Conservation (phyloP, 2,329 filamentous ascomycete species). For the Penicillium sp. region DNA sequence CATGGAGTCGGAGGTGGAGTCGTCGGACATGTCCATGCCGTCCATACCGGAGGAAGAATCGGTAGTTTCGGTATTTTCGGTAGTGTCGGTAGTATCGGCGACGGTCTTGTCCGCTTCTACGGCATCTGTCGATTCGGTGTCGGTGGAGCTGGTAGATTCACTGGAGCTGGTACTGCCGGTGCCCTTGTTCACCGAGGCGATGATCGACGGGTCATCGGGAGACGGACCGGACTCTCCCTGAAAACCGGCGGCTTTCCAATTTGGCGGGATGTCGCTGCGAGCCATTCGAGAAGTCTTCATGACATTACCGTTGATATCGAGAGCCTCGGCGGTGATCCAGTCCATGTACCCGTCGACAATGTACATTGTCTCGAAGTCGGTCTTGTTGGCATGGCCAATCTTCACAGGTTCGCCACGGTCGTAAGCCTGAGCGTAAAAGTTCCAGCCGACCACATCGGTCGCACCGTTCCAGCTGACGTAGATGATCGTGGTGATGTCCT, state of each 20-base stretch:
- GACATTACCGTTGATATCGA: slow-evolving; percentile 18
- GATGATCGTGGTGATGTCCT: slow-evolving; percentile 21
- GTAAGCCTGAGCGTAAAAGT: slow-evolving; percentile 27
- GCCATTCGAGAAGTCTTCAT: slow-evolving; percentile 25
- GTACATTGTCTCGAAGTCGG: slow-evolving; percentile 37
- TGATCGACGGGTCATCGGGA: slow-evolving; percentile 28
- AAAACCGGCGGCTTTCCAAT: slow-evolving; percentile 35
- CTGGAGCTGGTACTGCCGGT: not conserved
- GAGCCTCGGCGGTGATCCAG: slow-evolving; percentile 26
- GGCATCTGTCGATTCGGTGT: not conserved
- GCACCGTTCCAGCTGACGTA: slow-evolving; percentile 33
- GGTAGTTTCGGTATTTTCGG: slow-evolving; percentile 5
- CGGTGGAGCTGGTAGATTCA: not conserved
- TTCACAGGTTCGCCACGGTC: slow-evolving; percentile 16
- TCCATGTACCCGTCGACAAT: slow-evolving; percentile 30
- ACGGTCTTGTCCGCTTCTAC: not conserved
- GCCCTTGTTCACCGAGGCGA: slow-evolving; percentile 18
- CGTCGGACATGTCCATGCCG: slow-evolving; percentile 5
- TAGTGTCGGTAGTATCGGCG: slow-evolving; percentile 7
- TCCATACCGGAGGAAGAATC: slow-evolving; percentile 13
- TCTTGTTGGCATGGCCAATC: slow-evolving; percentile 27
- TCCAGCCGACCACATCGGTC: slow-evolving; percentile 36
- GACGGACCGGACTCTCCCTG: slow-evolving; percentile 19
- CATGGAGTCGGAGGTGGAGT: not conserved
- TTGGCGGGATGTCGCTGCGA: slow-evolving; percentile 24